Evolutionary conservation across 1,284 basidiomycete species (phyloP).

Genomic region (Cutaneotrichosporon dermatis): DNA sequence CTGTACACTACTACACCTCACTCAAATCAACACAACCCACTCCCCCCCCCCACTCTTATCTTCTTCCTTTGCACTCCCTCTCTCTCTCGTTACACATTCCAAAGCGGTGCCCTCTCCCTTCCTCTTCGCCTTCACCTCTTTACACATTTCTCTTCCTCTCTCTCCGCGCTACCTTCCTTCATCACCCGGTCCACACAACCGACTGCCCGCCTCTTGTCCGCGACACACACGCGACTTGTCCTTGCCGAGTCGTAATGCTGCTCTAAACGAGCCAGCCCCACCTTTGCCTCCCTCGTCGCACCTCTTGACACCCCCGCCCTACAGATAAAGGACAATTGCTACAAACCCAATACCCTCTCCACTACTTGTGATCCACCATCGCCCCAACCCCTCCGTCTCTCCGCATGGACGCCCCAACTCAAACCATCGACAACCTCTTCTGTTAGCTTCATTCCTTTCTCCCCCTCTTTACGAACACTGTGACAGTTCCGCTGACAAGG

Average conservation of each 20-base stretch:
- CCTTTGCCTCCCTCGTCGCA: too few species aligned
- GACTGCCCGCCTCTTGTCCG: background rate
- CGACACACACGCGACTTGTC: background rate
- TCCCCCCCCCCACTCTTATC: too few species aligned
- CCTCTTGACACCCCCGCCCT: too few species aligned
- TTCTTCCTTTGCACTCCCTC: too few species aligned
- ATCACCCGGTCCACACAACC: background rate
- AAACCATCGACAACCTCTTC: background rate
- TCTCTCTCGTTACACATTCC: too few species aligned
- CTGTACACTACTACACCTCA: too few species aligned
- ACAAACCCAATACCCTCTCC: background rate
- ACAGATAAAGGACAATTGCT: background rate
- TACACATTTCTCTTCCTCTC: background rate
- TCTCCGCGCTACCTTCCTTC: background rate
- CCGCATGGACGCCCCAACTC: background rate
- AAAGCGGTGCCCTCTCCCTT: background rate
- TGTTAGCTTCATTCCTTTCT: background rate
- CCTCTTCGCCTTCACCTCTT: background rate
- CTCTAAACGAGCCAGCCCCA: background rate
- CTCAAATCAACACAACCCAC: too few species aligned
- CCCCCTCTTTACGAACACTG: too few species aligned
- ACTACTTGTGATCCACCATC: background rate
- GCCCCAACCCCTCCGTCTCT: background rate
- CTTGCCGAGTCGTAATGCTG: background rate
- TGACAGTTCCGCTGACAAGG: background rate